Evolutionary conservation across 345 rosid genomes (phyloP).

Genomic region (Eucalyptus marginata): DNA sequence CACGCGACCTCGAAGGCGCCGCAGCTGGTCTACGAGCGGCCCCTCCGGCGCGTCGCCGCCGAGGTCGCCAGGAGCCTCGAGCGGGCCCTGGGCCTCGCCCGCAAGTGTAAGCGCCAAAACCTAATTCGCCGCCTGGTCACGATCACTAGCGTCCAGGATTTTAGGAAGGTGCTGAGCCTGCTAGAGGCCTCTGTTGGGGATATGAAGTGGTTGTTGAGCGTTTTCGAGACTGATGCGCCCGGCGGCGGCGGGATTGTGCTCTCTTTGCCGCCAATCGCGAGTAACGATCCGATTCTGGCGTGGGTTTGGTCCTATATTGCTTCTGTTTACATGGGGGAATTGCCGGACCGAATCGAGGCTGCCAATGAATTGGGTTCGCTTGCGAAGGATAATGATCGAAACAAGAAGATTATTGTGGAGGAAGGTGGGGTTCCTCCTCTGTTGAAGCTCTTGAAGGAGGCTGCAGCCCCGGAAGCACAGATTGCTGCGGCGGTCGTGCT

Average conservation of each 20-base stretch:
- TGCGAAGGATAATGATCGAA: slow-evolving; percentile 68
- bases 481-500: slow-evolving; percentile 47
- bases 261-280: slow-evolving; percentile 77
- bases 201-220: slow-evolving; percentile 59
- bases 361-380: slow-evolving; percentile 58
- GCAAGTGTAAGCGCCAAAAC: slow-evolving; percentile 67
- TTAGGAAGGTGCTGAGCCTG: slow-evolving; percentile 41
- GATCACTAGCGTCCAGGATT: slow-evolving; percentile 63
- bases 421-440: slow-evolving; percentile 76
- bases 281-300: slow-evolving; percentile 81
- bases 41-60: slow-evolving; percentile 51
- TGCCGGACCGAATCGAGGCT: slow-evolving; percentile 58
- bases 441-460: slow-evolving; percentile 58
- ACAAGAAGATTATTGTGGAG: slow-evolving; percentile 78
- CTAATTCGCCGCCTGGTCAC: slow-evolving; percentile 47
- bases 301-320: slow-evolving; percentile 88
- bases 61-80: slow-evolving; percentile 55
- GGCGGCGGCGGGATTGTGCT: slow-evolving; percentile 42
- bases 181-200: slow-evolving; percentile 87
- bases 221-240: slow-evolving; percentile 31
- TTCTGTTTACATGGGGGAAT: slow-evolving; percentile 37
- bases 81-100: slow-evolving; percentile 41
- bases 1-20: slow-evolving; percentile 24
- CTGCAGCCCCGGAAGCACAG: slow-evolving; percentile 51
- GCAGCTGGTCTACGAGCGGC: slow-evolving; percentile 63